A percentile compares a stretch with the other conserved stretches of the same genome.
phyloP scores from a whole-genome alignment of 257 asterid species.

The Parsonsia alboflavescens region DNA sequence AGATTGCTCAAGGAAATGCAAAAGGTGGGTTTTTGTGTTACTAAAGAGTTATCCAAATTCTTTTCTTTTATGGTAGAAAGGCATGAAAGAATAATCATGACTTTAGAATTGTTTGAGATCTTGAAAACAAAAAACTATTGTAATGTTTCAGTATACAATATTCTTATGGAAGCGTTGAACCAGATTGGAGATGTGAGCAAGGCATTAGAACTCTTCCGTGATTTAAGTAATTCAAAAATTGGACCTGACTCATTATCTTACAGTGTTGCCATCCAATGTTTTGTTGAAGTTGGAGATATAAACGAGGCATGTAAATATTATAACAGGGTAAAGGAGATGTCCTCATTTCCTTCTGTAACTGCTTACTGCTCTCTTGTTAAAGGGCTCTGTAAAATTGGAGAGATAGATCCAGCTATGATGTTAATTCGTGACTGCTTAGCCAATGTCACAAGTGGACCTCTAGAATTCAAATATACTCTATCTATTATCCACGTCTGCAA shows the following conservation, averaged over 20 bases:
- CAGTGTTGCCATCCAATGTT: slow-evolving; percentile 57
- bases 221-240: slow-evolving; percentile 39
- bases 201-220: slow-evolving; percentile 59
- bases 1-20: slow-evolving; percentile 68
- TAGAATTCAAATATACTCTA: slow-evolving; percentile 73
- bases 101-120: slow-evolving; percentile 60
- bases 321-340: slow-evolving; percentile 56
- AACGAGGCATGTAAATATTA: slow-evolving; percentile 68
- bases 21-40: slow-evolving; percentile 38
- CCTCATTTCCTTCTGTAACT: slow-evolving; percentile 49
- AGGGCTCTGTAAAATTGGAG: slow-evolving; percentile 58
- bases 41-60: slow-evolving; percentile 47
- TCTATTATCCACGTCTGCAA: slow-evolving; percentile 69
- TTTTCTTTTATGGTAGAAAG: slow-evolving; percentile 48
- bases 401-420: slow-evolving; percentile 72
- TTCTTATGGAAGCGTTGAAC: slow-evolving; percentile 63
- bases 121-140: slow-evolving; percentile 42
- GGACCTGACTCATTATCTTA: slow-evolving; percentile 55
- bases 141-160: slow-evolving; percentile 51
- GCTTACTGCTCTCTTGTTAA: slow-evolving; percentile 66
- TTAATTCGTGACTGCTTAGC: slow-evolving; percentile 79
- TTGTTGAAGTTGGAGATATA: slow-evolving; percentile 45
- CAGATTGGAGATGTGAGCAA: slow-evolving; percentile 49
- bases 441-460: slow-evolving; percentile 55
- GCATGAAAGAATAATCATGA: slow-evolving; percentile 29